Conservation (phyloP, 306 rosid genomes). For the Alnus rubra region DNA sequence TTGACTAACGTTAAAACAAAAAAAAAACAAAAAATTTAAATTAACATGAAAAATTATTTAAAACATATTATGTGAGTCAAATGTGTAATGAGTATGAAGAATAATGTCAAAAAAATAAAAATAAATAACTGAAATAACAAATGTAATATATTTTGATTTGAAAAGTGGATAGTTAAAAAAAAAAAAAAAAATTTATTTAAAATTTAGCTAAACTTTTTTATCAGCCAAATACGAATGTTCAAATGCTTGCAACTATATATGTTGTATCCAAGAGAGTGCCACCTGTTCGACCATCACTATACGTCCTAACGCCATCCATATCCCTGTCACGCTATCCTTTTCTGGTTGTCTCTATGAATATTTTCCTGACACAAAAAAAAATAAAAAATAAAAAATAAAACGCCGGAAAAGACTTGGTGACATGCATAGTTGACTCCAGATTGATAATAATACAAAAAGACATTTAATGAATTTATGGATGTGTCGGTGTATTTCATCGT, state of each 20-base stretch:
- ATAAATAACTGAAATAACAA: too few relatives aligned
- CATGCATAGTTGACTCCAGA: neutral
- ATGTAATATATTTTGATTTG: too few relatives aligned
- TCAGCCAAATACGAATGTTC: too few relatives aligned
- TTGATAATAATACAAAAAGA: neutral
- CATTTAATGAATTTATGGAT: neutral
- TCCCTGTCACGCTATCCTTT: slow-evolving; percentile 10
- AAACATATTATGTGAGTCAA: too few relatives aligned
- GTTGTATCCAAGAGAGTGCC: neutral
- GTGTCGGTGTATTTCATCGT: neutral
- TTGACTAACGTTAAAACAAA: too few relatives aligned
- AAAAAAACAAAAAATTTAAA: too few relatives aligned
- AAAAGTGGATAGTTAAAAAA: too few relatives aligned
- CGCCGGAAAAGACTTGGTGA: neutral
- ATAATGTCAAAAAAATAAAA: too few relatives aligned
- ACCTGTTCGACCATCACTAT: neutral
- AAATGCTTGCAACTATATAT: neutral
- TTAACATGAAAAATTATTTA: too few relatives aligned
- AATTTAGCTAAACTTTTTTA: neutral
- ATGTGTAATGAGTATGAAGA: too few relatives aligned
- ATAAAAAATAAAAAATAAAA: neutral
- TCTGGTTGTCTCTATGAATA: neutral
- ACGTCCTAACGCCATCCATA: neutral
- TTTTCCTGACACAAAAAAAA: neutral
- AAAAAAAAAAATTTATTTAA: too few relatives aligned